These are phyloP conservation scores for Alternaria arborescens DNA, from an alignment of 2,329 filamentous ascomycete genomes.

Conservation along the genomic window DNA sequence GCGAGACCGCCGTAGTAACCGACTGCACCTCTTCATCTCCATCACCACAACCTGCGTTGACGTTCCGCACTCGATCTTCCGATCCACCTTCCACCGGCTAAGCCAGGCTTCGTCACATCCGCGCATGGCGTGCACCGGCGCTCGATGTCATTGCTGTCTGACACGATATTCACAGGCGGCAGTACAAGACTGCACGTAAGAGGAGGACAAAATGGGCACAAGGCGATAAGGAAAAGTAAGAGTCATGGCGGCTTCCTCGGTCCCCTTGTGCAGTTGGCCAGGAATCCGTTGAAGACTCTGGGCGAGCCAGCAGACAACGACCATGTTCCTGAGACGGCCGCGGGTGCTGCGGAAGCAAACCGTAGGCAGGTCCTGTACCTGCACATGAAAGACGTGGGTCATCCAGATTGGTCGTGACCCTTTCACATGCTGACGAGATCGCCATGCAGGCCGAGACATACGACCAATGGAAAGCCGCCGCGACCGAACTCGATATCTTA, in stretches of 20 bases:
- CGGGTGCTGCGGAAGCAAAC: conserved; percentile 20
- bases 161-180: conserved; percentile 44
- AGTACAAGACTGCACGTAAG: conserved; percentile 41
- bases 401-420: conserved; percentile 20
- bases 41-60: neutral
- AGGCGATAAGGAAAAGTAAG: conserved; percentile 32
- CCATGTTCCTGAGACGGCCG: conserved; percentile 24
- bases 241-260: conserved; percentile 45
- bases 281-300: conserved; percentile 43
- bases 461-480: conserved; percentile 77
- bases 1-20: conserved; percentile 2
- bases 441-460: conserved; percentile 68
- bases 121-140: conserved; percentile 45
- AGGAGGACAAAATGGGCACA: conserved; percentile 21
- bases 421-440: conserved; percentile 39
- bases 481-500: conserved; percentile 77
- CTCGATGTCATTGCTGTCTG: conserved; percentile 50
- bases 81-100: conserved; percentile 23
- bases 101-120: conserved; percentile 19
- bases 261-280: conserved; percentile 48
- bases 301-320: conserved; percentile 20
- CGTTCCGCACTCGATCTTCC: conserved; percentile 6
- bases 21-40: conserved; percentile 8
- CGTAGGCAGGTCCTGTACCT: conserved; percentile 69
- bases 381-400: conserved; percentile 71